Conservation (phyloP, 805 yeast genomes). For the Candida berthetii region DNA sequence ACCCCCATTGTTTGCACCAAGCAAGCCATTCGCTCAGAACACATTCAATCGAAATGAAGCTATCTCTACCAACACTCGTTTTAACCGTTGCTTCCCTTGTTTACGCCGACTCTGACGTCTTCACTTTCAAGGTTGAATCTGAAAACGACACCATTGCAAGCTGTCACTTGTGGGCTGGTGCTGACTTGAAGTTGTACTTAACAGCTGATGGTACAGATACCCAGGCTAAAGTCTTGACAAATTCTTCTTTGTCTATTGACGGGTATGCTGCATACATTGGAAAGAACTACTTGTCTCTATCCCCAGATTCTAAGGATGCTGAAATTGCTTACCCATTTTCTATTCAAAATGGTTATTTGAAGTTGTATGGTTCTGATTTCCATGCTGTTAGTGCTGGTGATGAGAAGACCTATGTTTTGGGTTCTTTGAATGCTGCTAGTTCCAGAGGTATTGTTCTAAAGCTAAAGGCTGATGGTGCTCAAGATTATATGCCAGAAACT, state of each 20-base stretch:
- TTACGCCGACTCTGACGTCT: neutral
- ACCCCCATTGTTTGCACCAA: too few relatives aligned
- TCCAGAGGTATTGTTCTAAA: neutral
- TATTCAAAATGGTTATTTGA: constrained; percentile 1
- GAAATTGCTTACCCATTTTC: constrained; percentile 1
- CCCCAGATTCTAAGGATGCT: neutral
- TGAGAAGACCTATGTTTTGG: constrained; percentile 2
- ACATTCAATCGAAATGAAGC: too few relatives aligned
- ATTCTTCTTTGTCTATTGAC: neutral
- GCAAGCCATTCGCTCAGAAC: too few relatives aligned
- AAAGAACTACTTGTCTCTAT: constrained; percentile 1
- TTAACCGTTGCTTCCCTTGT: neutral
- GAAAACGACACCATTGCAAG: constrained; percentile 12
- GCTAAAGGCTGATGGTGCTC: neutral
- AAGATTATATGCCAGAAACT: neutral
- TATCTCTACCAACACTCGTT: too few relatives aligned
- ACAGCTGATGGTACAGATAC: neutral
- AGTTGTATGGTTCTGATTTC: constrained; percentile 4
- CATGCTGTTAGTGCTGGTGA: constrained; percentile 3
- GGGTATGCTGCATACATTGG: constrained; percentile 2
- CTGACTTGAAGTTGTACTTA: constrained; percentile 1
- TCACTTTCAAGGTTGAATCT: neutral
- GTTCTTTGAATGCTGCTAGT: constrained; percentile 4
- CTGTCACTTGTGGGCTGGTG: constrained; percentile 15
- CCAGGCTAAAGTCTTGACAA: neutral